Percentiles rank a stretch among this genome's conserved stretches.
Evolutionary conservation across 2,329 filamentous ascomycete species (phyloP).

Genomic region (Ophiosphaerella herpotricha): DNA sequence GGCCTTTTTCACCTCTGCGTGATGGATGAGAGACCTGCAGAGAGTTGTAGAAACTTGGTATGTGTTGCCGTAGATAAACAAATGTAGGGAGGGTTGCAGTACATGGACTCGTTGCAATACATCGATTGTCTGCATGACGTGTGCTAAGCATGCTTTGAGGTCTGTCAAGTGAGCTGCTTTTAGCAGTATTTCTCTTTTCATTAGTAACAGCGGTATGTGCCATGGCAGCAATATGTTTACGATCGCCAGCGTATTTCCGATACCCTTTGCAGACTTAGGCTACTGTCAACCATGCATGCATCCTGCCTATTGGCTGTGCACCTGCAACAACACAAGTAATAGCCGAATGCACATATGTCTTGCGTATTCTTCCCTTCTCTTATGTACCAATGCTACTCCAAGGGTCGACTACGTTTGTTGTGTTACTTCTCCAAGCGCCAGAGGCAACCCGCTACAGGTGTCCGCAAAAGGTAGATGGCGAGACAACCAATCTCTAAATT

Average conservation of each 20-base stretch:
- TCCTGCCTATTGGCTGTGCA: not conserved
- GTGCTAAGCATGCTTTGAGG: not conserved
- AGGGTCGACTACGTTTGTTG: not conserved
- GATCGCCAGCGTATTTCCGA: too few relatives aligned
- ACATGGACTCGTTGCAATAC: constrained; percentile 2
- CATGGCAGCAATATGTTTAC: too few relatives aligned
- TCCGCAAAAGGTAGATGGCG: not conserved
- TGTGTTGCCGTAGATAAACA: not conserved
- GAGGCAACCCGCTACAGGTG: too few relatives aligned
- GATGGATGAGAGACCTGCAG: not conserved
- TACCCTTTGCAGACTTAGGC: too few relatives aligned
- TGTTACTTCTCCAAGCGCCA: not conserved
- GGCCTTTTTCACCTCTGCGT: not conserved
- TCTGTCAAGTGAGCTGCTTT: too few relatives aligned
- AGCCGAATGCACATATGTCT: not conserved
- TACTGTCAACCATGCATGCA: not conserved
- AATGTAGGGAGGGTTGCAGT: constrained; percentile 15
- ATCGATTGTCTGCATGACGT: too few relatives aligned
- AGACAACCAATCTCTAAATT: not conserved
- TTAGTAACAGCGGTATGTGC: too few relatives aligned
- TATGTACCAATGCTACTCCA: not conserved
- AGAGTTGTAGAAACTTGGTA: not conserved
- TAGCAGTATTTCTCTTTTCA: not conserved
- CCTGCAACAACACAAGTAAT: not conserved
- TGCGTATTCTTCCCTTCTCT: constrained; percentile 11